Evolutionary conservation across 2,329 filamentous ascomycete genomes (phyloP), one percentile per base, ranked within the genome.

Genomic region (Sporothrix phasma): DNA sequence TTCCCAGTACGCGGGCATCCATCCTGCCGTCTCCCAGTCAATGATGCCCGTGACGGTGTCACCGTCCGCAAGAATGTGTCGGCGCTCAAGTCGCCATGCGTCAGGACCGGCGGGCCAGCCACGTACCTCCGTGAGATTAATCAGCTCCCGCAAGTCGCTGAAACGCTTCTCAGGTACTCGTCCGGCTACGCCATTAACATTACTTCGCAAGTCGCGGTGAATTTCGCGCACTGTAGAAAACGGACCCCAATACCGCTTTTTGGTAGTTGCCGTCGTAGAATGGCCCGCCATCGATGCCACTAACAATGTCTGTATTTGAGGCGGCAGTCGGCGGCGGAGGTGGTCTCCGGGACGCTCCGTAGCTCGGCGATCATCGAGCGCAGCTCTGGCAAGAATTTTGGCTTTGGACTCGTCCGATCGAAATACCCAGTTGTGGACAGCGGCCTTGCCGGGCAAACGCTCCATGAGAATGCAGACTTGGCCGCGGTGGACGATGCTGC

Each of bases 391-490:
- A 39, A 64, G 19, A 2, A 64, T 61, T 4, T 17, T n/a, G 3
- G 46, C 46, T 8, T 45, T 59, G 5, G 54, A 61, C 8, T 53
- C 63, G 3, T 37, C 47, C 0, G 63, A 41, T 1, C 49, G 63
- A 5, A 17, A 46, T 2, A 61, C 17, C 68, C 68, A 71, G 11
- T 53, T 64, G 0, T 62, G 31, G 69, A 46, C 0, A 74, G 47
- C 5, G 56, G 19, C n/a, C 11, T 64, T 19, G 13, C 73, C 75
- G 1, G 66, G 66, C 6, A 75, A 69, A 3, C 71, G 67, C 47
- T 74, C 71, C 79, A 82, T 82, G 0, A 81, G 71, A 49, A 82
- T 80, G 67, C 79, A 79, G 0, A 76, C 72, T 3, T 67, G 66
- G 19, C 73, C 73, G 10, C 74, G 72, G 62, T 74, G 71, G 1